Conservation (phyloP, 352 stramenopile species). For the Phytophthora gonapodyides region DNA sequence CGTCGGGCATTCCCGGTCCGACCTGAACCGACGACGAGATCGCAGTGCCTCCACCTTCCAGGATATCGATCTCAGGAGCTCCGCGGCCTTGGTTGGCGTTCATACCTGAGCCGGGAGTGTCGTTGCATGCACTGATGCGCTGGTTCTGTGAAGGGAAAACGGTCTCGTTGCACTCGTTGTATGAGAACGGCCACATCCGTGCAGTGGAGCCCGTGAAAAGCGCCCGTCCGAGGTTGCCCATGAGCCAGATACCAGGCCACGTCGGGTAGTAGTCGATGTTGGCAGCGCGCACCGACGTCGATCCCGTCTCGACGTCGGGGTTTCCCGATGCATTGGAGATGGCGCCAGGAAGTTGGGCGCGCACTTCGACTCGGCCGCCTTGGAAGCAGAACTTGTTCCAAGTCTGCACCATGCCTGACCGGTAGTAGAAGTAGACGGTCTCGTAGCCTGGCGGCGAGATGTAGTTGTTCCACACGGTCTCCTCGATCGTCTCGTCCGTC, state of each 20-base stretch:
- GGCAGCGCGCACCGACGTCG: constrained; percentile 29
- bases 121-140: no score
- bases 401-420: constrained; percentile 43
- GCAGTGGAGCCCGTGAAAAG: constrained; percentile 90
- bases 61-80: constrained; percentile 93
- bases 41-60: constrained; percentile 74
- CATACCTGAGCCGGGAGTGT: no score
- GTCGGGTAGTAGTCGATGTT: constrained; percentile 48
- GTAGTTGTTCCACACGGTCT: constrained; percentile 54
- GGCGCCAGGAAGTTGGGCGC: constrained; percentile 85
- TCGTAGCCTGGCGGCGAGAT: neutral
- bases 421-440: constrained; percentile 32
- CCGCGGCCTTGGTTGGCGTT: constrained; percentile 30
- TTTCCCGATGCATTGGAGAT: constrained; percentile 47
- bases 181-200: constrained; percentile 94
- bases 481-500: constrained; percentile 35
- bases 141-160: no score
- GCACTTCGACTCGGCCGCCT: constrained; percentile 86
- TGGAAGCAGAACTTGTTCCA: constrained; percentile 79
- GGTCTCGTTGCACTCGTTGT: constrained; percentile 83
- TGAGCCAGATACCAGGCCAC: no score
- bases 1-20: constrained; percentile 46
- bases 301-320: constrained; percentile 37
- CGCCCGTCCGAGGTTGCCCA: constrained; percentile 38
- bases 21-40: constrained; percentile 89